Conservation (phyloP, 2,329 filamentous ascomycete genomes). For the Blastomyces gilchristii region DNA sequence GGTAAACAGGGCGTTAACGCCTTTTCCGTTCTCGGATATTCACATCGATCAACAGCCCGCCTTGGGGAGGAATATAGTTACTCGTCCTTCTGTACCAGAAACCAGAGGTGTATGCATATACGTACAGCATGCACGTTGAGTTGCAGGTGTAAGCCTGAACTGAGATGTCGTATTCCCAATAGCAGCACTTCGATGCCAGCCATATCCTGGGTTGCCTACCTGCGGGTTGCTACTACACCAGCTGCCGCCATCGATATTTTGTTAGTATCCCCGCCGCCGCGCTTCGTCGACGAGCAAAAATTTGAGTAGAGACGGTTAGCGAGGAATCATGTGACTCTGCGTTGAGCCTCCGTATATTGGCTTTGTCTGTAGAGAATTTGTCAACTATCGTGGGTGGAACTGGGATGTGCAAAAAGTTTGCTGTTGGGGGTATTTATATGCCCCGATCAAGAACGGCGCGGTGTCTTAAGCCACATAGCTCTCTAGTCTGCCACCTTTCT, state of each 20-base stretch:
- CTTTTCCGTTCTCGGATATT: not conserved
- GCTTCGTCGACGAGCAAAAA: not conserved
- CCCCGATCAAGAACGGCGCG: not conserved
- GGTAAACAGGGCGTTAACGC: not conserved
- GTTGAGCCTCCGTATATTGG: not conserved
- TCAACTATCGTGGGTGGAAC: not conserved
- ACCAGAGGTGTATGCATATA: not conserved
- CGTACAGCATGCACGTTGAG: slow-evolving; percentile 2
- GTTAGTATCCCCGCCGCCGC: not conserved
- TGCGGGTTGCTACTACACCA: not conserved
- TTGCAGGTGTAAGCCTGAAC: not conserved
- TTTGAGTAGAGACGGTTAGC: not conserved
- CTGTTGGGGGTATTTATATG: not conserved
- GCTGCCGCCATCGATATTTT: not conserved
- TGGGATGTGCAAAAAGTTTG: not conserved
- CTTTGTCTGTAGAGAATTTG: not conserved
- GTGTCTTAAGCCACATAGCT: not conserved
- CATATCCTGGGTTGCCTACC: not conserved
- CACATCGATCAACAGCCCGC: not conserved
- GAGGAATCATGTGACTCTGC: slow-evolving; percentile 1
- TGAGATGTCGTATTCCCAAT: not conserved
- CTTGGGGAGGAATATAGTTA: not conserved
- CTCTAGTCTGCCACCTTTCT: not conserved
- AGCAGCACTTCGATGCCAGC: slow-evolving; percentile 2
- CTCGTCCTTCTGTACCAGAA: not conserved